Base-by-base conservation (phyloP, 148 eudicot species). In the Tetragonia tetragonoides region DNA sequence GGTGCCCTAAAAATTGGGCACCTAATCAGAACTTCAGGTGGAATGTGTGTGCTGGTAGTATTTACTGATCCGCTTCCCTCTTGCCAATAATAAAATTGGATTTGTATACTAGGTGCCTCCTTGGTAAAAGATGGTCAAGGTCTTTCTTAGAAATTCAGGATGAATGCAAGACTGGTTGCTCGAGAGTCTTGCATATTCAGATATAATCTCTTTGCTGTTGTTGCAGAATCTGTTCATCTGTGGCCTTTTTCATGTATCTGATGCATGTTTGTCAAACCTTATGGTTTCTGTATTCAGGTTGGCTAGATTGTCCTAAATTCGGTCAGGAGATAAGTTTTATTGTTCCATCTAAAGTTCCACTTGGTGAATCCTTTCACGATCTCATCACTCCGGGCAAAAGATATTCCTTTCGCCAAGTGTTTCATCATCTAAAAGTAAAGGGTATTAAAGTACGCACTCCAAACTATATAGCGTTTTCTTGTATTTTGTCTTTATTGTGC, bases 271-370 rank as follows among this genome's bases (percentile, higher is more conserved):
- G 66, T 24, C 18, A 54, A 47, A 69, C 75, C 15, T 5, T 24
- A 18, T 66, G 9, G 44, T 77, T 41, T 18, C 51, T 68, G 28
- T 73, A 62, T 72, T 71, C 89, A 95, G 99, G 99, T 74, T 95
- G 99, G 99, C 80, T 95, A 87, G 97, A 86, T 66, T 95, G 99
- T 80, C 97, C 99, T 79, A 83, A 86, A 71, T 56, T 79, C 79
- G 99, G 97, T 66, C 88, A 90, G 47, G 97, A 95, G 73, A 84
- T 95, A 72, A 78, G 84, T 78, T 80, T 77, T 77, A 80, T 95
- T 72, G 80, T 95, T 70, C 97, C 99, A 77, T 95, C 97, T 71
- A 95, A 95, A 84, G 99, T 95, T 81, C 99, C 99, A 28, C 89
- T 95, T 54, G 90, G 91, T 66, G 99, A 95, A 86, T 69, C 83